A percentile compares a stretch with the other conserved stretches of the same genome.
These are phyloP conservation scores for Polygonum aviculare DNA, from an alignment of 148 eudicot species.

Conservation along the genomic window DNA sequence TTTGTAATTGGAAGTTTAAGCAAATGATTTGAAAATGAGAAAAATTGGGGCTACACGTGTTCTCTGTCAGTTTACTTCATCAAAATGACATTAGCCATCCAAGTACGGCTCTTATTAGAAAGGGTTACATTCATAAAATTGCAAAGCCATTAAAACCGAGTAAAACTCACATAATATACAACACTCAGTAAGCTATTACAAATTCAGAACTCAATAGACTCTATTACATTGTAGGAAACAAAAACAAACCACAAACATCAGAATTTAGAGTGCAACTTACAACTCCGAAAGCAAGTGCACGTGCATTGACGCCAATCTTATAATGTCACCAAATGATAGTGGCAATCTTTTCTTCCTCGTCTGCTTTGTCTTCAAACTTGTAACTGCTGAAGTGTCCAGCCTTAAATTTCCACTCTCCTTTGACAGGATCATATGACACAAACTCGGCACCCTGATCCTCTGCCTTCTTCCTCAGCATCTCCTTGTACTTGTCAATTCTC, in stretches of 20 bases:
- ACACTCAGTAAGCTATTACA: neutral
- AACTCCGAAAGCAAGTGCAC: neutral
- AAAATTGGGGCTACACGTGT: neutral
- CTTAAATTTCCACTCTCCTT: conserved; percentile 91
- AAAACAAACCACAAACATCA: neutral
- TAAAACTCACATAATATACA: neutral
- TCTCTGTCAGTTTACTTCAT: neutral
- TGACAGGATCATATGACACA: conserved; percentile 67
- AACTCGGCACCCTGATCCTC: conserved; percentile 92
- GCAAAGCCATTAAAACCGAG: neutral
- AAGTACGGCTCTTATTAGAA: too few relatives aligned
- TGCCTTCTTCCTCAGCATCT: conserved; percentile 77
- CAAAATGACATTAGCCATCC: too few relatives aligned
- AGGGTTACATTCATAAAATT: neutral
- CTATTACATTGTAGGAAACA: neutral
- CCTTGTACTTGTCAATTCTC: conserved; percentile 64
- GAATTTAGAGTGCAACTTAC: neutral
- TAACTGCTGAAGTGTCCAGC: conserved; percentile 48
- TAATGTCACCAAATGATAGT: neutral
- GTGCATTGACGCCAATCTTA: neutral
- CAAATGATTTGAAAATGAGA: neutral
- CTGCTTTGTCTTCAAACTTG: neutral
- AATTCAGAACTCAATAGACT: neutral
- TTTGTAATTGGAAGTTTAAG: neutral
- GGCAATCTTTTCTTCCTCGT: neutral